Conservation (phyloP, 2,329 filamentous ascomycete species). For the Fusarium torreyae region DNA sequence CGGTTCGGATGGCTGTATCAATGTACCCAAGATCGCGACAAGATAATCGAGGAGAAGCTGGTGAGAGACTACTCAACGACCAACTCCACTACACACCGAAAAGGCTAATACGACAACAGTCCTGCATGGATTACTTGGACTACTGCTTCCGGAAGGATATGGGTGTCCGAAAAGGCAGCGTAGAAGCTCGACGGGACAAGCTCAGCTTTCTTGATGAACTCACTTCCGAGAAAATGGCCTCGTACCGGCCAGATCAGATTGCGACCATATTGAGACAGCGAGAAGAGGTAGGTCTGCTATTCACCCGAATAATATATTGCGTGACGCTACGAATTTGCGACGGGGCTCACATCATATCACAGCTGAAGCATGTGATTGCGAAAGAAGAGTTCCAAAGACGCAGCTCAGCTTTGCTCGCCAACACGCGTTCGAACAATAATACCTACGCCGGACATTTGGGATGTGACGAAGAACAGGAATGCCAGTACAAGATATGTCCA, state of each 20-base stretch:
- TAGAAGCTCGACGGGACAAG: slow-evolving; percentile 59
- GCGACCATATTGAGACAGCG: slow-evolving; percentile 65
- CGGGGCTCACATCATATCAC: not conserved
- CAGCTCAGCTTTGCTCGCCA: slow-evolving; percentile 42
- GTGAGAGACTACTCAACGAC: slow-evolving; percentile 43
- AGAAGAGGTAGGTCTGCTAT: slow-evolving; percentile 58
- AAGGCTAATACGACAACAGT: slow-evolving; percentile 38
- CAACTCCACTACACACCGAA: not conserved
- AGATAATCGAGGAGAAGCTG: slow-evolving; percentile 54
- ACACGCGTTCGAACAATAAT: slow-evolving; percentile 28
- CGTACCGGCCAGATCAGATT: slow-evolving; percentile 65
- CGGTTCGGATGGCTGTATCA: slow-evolving; percentile 80
- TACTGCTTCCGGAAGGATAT: slow-evolving; percentile 52
- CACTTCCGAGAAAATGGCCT: slow-evolving; percentile 57
- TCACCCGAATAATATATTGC: not conserved
- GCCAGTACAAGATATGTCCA: slow-evolving; percentile 66
- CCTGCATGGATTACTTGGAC: slow-evolving; percentile 56
- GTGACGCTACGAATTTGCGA: too few relatives aligned
- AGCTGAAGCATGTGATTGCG: slow-evolving; percentile 51
- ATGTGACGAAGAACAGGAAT: slow-evolving; percentile 58
- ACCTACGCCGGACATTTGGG: slow-evolving; percentile 58
- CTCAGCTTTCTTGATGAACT: slow-evolving; percentile 64
- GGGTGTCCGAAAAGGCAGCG: slow-evolving; percentile 56
- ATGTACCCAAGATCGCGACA: slow-evolving; percentile 76
- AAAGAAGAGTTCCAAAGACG: slow-evolving; percentile 48